Evolutionary conservation across 2,329 filamentous ascomycete species (phyloP).

Genomic region (Aaosphaeria pasadenensis): DNA sequence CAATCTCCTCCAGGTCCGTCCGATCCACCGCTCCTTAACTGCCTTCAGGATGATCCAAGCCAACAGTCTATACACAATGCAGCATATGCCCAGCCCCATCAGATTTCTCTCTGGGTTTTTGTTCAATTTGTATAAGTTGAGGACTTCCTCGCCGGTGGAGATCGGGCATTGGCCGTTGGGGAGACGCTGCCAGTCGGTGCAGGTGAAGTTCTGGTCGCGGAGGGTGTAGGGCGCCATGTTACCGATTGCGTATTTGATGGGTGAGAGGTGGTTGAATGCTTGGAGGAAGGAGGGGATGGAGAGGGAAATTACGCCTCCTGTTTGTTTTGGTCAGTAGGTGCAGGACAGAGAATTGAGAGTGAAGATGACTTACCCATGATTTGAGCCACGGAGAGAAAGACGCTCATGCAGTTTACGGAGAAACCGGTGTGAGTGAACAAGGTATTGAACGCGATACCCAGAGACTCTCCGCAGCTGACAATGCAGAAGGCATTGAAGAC

Average conservation of each 20-base stretch:
- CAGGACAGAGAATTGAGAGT: not conserved
- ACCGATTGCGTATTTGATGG: slow-evolving; percentile 66
- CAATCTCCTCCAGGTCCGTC: slow-evolving; percentile 24
- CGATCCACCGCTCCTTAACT: slow-evolving; percentile 53
- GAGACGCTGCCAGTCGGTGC: slow-evolving; percentile 58
- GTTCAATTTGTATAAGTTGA: slow-evolving; percentile 65
- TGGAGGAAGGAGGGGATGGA: slow-evolving; percentile 65
- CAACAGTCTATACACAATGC: slow-evolving; percentile 63
- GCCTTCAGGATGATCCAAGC: slow-evolving; percentile 58
- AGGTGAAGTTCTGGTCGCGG: slow-evolving; percentile 60
- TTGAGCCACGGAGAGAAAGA: slow-evolving; percentile 68
- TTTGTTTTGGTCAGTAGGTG: not conserved
- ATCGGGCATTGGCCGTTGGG: slow-evolving; percentile 63
- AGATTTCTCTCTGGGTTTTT: slow-evolving; percentile 61
- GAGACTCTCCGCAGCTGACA: slow-evolving; percentile 69
- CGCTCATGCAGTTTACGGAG: slow-evolving; percentile 68
- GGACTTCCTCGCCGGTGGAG: slow-evolving; percentile 62
- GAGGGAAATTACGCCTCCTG: slow-evolving; percentile 65
- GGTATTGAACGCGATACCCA: slow-evolving; percentile 80
- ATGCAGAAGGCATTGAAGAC: slow-evolving; percentile 70
- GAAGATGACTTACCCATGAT: slow-evolving; percentile 51
- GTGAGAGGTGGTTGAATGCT: slow-evolving; percentile 68
- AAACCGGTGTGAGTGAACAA: slow-evolving; percentile 73
- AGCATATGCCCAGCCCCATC: slow-evolving; percentile 59
- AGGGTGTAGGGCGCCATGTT: slow-evolving; percentile 67